These are phyloP conservation scores for Saccharomyces cerevisiae DNA, from an alignment of 805 yeast species.

Conservation along the genomic window DNA sequence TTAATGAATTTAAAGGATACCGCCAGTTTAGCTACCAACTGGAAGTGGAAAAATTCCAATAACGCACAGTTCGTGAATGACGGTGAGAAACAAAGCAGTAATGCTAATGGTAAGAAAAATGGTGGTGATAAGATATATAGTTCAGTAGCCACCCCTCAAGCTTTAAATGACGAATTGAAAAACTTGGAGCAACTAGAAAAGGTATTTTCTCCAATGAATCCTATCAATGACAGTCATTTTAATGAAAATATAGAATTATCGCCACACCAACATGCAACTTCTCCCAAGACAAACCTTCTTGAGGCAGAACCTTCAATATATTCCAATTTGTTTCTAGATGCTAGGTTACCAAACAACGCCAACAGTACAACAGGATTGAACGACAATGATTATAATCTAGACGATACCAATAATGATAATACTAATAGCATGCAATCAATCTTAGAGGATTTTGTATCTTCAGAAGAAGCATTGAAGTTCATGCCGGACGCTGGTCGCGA, in stretches of 20 bases:
- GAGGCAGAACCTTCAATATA: background rate
- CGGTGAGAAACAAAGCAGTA: background rate
- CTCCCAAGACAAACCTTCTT: background rate
- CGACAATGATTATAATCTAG: background rate
- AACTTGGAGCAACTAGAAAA: slow-evolving; percentile 13
- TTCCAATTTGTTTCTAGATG: background rate
- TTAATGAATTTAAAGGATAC: slow-evolving; percentile 1
- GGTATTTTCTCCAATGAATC: background rate
- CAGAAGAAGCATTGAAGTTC: background rate
- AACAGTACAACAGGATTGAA: background rate
- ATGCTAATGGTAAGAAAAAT: background rate
- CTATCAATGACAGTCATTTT: background rate
- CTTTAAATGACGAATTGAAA: slow-evolving; percentile 24
- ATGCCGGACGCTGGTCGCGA: background rate
- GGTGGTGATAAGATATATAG: background rate
- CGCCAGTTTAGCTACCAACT: background rate
- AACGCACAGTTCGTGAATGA: background rate
- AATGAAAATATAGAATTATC: slow-evolving; percentile 7
- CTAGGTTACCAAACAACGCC: background rate
- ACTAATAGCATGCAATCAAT: background rate
- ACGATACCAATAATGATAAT: background rate
- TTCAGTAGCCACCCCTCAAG: slow-evolving; percentile 13
- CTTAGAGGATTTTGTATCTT: background rate
- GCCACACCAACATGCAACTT: background rate
- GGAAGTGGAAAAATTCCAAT: background rate